Conservation (phyloP, 495 filamentous ascomycete species). For the Penicillium coprophilum region DNA sequence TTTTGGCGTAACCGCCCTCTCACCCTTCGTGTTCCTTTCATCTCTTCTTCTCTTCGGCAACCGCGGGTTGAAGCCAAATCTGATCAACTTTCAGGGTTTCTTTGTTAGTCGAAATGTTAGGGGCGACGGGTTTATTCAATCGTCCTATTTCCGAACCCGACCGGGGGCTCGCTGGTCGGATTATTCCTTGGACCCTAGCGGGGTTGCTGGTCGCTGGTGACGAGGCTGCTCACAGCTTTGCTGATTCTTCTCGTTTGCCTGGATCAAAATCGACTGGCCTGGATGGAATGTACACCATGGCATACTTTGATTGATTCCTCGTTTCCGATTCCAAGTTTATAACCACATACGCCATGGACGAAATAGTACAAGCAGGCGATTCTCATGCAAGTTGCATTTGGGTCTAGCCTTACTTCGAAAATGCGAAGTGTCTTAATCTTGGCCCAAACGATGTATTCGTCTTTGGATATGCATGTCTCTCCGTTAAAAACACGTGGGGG, state of each 20-base stretch:
- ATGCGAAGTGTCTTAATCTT: not conserved
- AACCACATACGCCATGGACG: not conserved
- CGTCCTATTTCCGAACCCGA: not conserved
- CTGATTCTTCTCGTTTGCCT: not conserved
- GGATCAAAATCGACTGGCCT: not conserved
- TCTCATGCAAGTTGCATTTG: not conserved
- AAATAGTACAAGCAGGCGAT: not conserved
- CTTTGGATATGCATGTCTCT: not conserved
- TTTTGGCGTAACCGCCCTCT: constrained; percentile 11
- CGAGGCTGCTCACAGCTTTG: not conserved
- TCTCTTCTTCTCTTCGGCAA: constrained; percentile 6
- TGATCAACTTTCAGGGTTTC: not conserved
- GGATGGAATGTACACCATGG: not conserved
- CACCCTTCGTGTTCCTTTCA: constrained; percentile 7
- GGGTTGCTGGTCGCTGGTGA: not conserved
- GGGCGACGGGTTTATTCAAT: not conserved
- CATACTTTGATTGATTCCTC: not conserved
- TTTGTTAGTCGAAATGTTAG: not conserved
- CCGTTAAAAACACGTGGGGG: not conserved
- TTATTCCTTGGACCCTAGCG: not conserved
- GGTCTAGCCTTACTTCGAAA: not conserved
- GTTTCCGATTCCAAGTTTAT: not conserved
- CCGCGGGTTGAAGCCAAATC: constrained; percentile 7
- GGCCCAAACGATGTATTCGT: not conserved
- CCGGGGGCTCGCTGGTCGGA: not conserved